phyloP scores from a whole-genome alignment of 768 basidiomycete genomes.

The Coprinopsis cinerea region DNA sequence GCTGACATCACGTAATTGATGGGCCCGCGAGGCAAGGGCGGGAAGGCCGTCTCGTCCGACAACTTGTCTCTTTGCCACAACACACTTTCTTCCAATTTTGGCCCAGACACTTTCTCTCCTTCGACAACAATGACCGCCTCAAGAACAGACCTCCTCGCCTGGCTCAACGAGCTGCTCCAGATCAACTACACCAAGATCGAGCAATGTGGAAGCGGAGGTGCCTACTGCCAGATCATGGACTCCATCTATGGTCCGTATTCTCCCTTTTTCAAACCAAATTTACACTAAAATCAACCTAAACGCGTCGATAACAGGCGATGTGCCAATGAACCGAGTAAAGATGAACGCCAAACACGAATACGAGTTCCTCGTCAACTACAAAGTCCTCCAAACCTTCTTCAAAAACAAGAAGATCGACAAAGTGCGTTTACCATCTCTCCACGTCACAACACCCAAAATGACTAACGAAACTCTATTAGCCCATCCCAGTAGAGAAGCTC shows the following conservation, averaged over 20 bases:
- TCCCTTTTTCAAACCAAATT: background rate
- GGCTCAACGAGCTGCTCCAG: slow-evolving; percentile 93
- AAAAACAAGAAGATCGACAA: slow-evolving; percentile 92
- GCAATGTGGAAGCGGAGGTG: slow-evolving; percentile 86
- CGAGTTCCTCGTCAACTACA: slow-evolving; percentile 93
- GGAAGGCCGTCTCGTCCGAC: too few species aligned
- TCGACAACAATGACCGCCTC: slow-evolving; percentile 52
- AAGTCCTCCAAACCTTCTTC: slow-evolving; percentile 91
- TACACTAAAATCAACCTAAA: too few species aligned
- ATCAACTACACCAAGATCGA: slow-evolving; percentile 90
- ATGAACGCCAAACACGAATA: slow-evolving; percentile 96
- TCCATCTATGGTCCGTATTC: slow-evolving; percentile 76
- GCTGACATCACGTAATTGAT: too few species aligned
- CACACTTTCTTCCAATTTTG: background rate
- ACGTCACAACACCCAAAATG: background rate
- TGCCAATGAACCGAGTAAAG: slow-evolving; percentile 91
- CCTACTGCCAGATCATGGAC: slow-evolving; percentile 94
- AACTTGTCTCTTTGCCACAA: background rate
- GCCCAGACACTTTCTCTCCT: background rate
- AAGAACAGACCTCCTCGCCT: slow-evolving; percentile 81
- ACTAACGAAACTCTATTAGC: slow-evolving; percentile 41
- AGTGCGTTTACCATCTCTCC: slow-evolving; percentile 35
- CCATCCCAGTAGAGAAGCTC: slow-evolving; percentile 91
- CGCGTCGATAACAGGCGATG: slow-evolving; percentile 76
- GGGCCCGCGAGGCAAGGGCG: too few species aligned